These are phyloP conservation scores for Rozella allomycis DNA, from an alignment of 371 early-diverging fungal genomes.

Conservation along the genomic window DNA sequence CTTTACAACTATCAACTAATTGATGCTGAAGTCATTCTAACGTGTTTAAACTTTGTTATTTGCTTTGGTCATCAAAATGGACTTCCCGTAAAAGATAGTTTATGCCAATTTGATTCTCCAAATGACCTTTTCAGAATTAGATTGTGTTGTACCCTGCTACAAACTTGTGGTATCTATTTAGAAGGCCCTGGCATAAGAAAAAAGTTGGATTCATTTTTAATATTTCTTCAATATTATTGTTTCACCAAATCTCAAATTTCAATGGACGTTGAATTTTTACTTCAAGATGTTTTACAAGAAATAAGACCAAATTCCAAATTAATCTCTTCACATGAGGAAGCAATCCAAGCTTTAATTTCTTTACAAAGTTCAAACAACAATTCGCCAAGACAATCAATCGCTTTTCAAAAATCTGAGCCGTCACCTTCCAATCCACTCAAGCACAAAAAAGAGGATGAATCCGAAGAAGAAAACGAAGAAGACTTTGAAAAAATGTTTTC, in stretches of 20 bases:
- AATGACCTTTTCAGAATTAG: constrained; percentile 83
- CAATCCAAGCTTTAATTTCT: no score
- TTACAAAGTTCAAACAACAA: no score
- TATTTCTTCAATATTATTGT: constrained; percentile 39
- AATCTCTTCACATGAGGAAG: no score
- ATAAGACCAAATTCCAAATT: no score
- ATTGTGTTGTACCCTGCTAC: constrained; percentile 60
- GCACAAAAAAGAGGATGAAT: no score
- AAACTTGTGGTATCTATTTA: constrained; percentile 67
- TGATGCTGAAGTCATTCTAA: constrained; percentile 55
- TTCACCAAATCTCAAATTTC: neutral
- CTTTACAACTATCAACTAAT: constrained; percentile 67
- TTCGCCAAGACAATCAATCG: no score
- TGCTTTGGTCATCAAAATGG: constrained; percentile 67
- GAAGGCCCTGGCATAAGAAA: constrained; percentile 39
- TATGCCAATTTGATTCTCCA: constrained; percentile 49
- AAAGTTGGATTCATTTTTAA: constrained; percentile 45
- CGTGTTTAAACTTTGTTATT: constrained; percentile 55
- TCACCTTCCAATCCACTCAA: no score
- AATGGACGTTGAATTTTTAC: constrained; percentile 5
- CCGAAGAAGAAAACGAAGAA: no score
- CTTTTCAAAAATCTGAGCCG: no score
- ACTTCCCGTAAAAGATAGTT: constrained; percentile 37
- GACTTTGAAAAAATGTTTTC: no score
- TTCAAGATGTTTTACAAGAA: no score